Base-by-base conservation (phyloP, 805 yeast genomes). In the Pichia sporocuriosa region DNA sequence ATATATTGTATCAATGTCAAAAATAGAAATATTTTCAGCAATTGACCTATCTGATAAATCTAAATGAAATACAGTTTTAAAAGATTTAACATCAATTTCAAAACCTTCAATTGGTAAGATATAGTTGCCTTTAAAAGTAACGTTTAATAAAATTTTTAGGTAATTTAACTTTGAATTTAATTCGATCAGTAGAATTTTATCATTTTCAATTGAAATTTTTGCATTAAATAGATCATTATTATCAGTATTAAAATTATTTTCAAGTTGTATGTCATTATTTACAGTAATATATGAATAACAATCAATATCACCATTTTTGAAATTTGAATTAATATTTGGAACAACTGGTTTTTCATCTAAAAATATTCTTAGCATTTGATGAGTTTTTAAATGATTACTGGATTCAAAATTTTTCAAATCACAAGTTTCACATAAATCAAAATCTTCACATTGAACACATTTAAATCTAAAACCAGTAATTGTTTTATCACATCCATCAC, bases 401-500 rank as follows among this genome's bases (percentile, higher is more conserved):
- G 32, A 33, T 35, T 45, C 54, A 21, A 38, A 31, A 21, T 49
- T 50, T 9, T 44, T 40, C 1, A 48, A 39, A 44, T 69, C 72
- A 51, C 75, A 69, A 7, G 48, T 33, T 36, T 66, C 66, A 52
- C 83, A 77, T 39, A 77, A 55, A 52, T 77, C 82, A 52, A 63
- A 74, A 52, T 77, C 74, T 4, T 54, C 53, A 51, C 83, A 77
- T 24, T 74, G 69, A 21, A 68, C 47, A 55, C 83, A 77, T 33
- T 68, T 66, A 51, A 66, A 77, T 37, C 83, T 64, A 6, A 56
- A 46, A 7, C 82, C 82, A 6, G 22, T 34, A 19, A 58, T 51
- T 9, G 35, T 28, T 24, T 35, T 20, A 34, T 55, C 52, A 42
- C 68, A 64, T 15, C 57, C 56, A 45, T 63, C 66, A 44, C 67